These are phyloP conservation scores for Coemansia sp. DNA, from an alignment of 192 early-diverging fungal species.

Conservation along the genomic window DNA sequence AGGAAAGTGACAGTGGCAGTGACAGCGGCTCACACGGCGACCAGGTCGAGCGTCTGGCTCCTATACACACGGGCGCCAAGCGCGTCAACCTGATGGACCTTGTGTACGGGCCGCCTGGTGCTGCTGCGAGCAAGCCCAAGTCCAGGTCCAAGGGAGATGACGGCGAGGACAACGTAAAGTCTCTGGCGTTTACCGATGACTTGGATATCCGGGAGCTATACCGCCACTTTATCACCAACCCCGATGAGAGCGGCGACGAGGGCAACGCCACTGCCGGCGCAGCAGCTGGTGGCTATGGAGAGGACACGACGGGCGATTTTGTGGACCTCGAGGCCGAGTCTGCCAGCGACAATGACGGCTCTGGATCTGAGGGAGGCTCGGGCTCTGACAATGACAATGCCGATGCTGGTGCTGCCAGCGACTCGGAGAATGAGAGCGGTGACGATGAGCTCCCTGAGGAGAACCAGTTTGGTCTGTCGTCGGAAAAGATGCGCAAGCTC, in stretches of 20 bases:
- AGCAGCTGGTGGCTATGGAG: slow-evolving; percentile 57
- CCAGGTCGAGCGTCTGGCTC: slow-evolving; percentile 38
- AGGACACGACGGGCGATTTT: slow-evolving; percentile 61
- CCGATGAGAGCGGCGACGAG: slow-evolving; percentile 38
- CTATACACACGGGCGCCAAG: slow-evolving; percentile 41
- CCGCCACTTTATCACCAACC: slow-evolving; percentile 40
- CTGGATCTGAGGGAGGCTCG: slow-evolving; percentile 36
- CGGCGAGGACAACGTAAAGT: slow-evolving; percentile 41
- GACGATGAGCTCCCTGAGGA: slow-evolving; percentile 57
- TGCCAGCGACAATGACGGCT: slow-evolving; percentile 54
- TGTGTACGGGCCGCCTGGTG: slow-evolving; percentile 73
- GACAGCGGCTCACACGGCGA: neutral
- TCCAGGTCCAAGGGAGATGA: slow-evolving; percentile 41
- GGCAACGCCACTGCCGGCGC: slow-evolving; percentile 27
- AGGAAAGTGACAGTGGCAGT: neutral
- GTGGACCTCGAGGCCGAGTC: slow-evolving; percentile 67
- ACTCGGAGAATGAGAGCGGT: slow-evolving; percentile 35
- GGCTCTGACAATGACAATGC: slow-evolving; percentile 36
- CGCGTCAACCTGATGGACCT: slow-evolving; percentile 86
- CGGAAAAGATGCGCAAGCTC: slow-evolving; percentile 81
- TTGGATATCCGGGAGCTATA: slow-evolving; percentile 26
- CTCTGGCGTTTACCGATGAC: slow-evolving; percentile 27
- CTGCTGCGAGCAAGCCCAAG: slow-evolving; percentile 21
- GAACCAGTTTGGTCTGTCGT: slow-evolving; percentile 61
- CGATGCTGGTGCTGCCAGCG: slow-evolving; percentile 11